Conservation (phyloP, 2,329 filamentous ascomycete species). For the Coleophoma crateriformis region DNA sequence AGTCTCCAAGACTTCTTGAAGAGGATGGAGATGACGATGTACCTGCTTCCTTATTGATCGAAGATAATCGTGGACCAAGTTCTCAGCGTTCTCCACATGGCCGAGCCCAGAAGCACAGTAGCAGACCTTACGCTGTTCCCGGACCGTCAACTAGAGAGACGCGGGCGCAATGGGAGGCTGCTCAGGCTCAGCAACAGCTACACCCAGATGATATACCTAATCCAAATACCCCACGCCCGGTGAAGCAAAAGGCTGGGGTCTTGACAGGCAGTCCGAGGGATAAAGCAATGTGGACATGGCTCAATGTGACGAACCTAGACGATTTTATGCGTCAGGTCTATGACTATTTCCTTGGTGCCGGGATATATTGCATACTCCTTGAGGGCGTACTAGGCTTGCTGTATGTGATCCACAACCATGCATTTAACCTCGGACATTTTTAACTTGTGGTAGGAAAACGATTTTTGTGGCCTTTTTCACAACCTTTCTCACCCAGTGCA, state of each 20-base stretch:
- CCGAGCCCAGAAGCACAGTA: constrained; percentile 8
- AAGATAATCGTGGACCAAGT: constrained; percentile 36
- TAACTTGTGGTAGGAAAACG: constrained; percentile 41
- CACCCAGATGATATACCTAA: constrained; percentile 33
- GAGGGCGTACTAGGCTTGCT: constrained; percentile 50
- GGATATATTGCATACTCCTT: constrained; percentile 64
- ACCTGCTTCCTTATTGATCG: constrained; percentile 57
- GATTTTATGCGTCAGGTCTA: constrained; percentile 66
- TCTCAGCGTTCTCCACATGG: constrained; percentile 17
- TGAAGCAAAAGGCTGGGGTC: constrained; percentile 42
- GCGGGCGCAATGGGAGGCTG: constrained; percentile 49
- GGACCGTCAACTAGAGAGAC: constrained; percentile 38
- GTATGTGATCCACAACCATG: constrained; percentile 30
- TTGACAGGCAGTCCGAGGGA: constrained; percentile 51
- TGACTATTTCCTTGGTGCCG: constrained; percentile 60
- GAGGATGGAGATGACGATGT: constrained; percentile 45
- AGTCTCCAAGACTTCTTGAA: constrained; percentile 25
- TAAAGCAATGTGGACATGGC: constrained; percentile 68
- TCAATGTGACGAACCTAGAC: constrained; percentile 66
- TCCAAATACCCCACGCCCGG: constrained; percentile 34
- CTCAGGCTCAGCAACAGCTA: constrained; percentile 45
- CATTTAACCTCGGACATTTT: constrained; percentile 4
- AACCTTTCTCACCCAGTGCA: constrained; percentile 63
- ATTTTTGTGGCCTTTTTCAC: constrained; percentile 64
- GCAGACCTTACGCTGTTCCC: constrained; percentile 26